phyloP scores from a whole-genome alignment of 2,329 filamentous ascomycete species.

The Bimuria novae-zelandiae region DNA sequence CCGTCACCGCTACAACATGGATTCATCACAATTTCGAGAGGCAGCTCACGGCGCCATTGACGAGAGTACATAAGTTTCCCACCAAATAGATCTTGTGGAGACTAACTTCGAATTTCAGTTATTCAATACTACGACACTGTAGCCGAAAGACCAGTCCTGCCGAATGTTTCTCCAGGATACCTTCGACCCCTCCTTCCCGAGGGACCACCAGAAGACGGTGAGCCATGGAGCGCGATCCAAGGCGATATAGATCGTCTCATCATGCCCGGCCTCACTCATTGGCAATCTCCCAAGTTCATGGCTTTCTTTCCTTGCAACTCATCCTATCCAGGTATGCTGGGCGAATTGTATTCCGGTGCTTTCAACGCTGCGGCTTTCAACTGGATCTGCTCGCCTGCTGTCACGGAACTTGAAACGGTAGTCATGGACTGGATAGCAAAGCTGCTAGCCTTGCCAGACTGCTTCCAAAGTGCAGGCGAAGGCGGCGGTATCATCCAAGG shows the following conservation, averaged over 20 bases:
- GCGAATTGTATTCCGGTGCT: constrained; percentile 87
- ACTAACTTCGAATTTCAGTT: constrained; percentile 57
- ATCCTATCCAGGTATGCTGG: constrained; percentile 83
- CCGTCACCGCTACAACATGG: constrained; percentile 60
- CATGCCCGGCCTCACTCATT: constrained; percentile 90
- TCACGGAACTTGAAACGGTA: constrained; percentile 91
- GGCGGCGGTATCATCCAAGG: constrained; percentile 96
- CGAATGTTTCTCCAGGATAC: constrained; percentile 82
- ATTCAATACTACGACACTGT: constrained; percentile 82
- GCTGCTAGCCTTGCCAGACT: constrained; percentile 72
- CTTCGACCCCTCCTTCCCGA: constrained; percentile 76
- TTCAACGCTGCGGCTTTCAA: constrained; percentile 94
- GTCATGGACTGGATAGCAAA: constrained; percentile 90
- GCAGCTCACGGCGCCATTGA: constrained; percentile 80
- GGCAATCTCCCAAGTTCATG: constrained; percentile 91
- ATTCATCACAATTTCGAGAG: constrained; percentile 75
- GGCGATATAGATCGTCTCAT: constrained; percentile 84
- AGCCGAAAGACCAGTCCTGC: constrained; percentile 70
- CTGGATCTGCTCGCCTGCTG: constrained; percentile 91
- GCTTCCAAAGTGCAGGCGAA: constrained; percentile 72
- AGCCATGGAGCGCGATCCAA: constrained; percentile 78
- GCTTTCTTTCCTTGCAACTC: constrained; percentile 88
- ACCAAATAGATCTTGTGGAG: not conserved
- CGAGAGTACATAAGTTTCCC: constrained; percentile 63
- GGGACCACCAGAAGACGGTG: constrained; percentile 67